These are phyloP conservation scores for Monosporozyma aerobia DNA, from an alignment of 805 yeast species.

Conservation along the genomic window DNA sequence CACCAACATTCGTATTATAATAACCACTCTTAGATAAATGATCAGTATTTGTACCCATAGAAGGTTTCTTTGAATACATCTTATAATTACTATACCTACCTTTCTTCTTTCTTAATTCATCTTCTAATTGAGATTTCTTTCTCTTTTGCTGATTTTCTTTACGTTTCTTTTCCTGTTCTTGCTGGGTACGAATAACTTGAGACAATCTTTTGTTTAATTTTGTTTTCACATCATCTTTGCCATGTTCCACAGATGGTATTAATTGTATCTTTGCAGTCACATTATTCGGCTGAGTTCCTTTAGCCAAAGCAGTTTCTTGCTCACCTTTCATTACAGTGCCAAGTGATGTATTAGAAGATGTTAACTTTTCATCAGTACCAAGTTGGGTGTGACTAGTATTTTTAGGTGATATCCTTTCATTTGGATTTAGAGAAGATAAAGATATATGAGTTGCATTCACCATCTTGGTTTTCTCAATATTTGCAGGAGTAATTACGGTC, in stretches of 20 bases:
- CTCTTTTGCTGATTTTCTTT: constrained; percentile 17
- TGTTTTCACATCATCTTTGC: constrained; percentile 21
- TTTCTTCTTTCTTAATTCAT: constrained; percentile 14
- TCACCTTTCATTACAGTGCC: not conserved
- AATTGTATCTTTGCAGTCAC: constrained; percentile 18
- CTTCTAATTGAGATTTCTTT: constrained; percentile 21
- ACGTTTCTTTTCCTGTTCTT: constrained; percentile 20
- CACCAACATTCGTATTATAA: not conserved
- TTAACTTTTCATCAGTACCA: not conserved
- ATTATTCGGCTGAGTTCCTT: not conserved
- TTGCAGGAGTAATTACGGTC: not conserved
- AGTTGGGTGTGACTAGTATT: not conserved
- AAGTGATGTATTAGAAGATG: not conserved
- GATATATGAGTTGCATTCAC: not conserved
- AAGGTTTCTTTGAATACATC: not conserved
- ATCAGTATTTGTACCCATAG: constrained; percentile 1
- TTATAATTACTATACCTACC: constrained; percentile 10
- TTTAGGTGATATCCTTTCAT: not conserved
- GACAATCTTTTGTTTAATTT: constrained; percentile 25
- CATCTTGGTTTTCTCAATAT: not conserved
- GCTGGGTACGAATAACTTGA: constrained; percentile 27
- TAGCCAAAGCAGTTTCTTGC: not conserved
- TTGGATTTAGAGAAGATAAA: not conserved
- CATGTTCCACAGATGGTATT: constrained; percentile 16
- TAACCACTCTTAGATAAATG: not conserved